Evolutionary conservation across 371 early-diverging fungal species (phyloP), one percentile per base, ranked within the genome.

Genomic region (Mortierella sp.): DNA sequence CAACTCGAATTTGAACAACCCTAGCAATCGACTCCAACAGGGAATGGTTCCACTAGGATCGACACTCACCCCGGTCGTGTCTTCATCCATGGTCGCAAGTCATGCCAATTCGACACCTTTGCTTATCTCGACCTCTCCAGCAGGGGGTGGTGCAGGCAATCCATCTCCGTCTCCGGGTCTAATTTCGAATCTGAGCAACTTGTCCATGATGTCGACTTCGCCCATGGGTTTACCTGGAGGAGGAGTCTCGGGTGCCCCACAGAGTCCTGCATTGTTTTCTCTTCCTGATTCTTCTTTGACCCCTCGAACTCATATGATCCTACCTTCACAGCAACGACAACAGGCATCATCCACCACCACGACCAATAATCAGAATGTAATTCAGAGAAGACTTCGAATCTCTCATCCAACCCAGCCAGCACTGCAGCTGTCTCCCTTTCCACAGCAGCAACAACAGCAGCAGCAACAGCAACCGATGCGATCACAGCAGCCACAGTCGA

Each of bases 241-340:
- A 26, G 53, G 26, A 2, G 58, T 66, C 64, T 48, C 53, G 50
- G 57, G 1, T 16, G 47, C 25, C 7, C 60, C 60, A 11, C 45
- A 28, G 6, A 60, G 60, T n/a, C 60, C 60, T 1, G 60, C 60
- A n/a, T 12, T 60, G 18, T 60, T 60, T 25, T 44, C 60, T 7
- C 62, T 76, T 11, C 77, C 77, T 1, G 77, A 68, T 2, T 76
- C 77, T 6, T 76, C 77, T 7, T 64, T 76, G 77, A 77, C 68
- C n/a, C 65, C 69, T 15, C 64, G 52, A 15, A 65, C 71, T 1
- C 66, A 68, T 37, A 71, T 76, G 76, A 64, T 30, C 45, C 37
- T 75, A 46, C 70, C 75, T 2, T 66, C 62, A 21, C 75, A 70
- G 25, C 74, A 74, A 21, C 66, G 12, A 3, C 74, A 64, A 7